Conservation (phyloP, 495 filamentous ascomycete species). For the Patellaria atrata region DNA sequence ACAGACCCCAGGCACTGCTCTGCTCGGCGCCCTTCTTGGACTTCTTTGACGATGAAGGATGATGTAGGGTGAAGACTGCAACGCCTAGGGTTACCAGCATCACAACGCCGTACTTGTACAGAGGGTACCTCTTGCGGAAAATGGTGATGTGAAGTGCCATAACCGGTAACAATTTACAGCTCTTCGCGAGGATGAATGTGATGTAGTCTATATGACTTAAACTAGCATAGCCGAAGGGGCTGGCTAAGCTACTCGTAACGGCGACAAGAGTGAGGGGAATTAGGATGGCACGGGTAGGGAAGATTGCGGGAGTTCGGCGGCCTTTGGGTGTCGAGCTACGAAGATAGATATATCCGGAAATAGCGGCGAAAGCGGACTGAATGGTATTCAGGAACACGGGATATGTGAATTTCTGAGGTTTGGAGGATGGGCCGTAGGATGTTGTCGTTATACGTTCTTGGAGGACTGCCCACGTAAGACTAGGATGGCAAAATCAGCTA, state of each 20-base stretch:
- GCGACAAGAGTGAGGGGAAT: slow-evolving; percentile 73
- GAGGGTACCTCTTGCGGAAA: slow-evolving; percentile 77
- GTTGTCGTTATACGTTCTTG: slow-evolving; percentile 97
- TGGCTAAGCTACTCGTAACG: slow-evolving; percentile 72
- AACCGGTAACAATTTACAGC: slow-evolving; percentile 92
- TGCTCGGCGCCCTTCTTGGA: slow-evolving; percentile 33
- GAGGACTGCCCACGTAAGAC: slow-evolving; percentile 86
- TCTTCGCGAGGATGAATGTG: slow-evolving; percentile 95
- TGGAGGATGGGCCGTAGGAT: slow-evolving; percentile 48
- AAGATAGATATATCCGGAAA: slow-evolving; percentile 72
- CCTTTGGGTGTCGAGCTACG: slow-evolving; percentile 43
- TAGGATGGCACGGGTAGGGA: slow-evolving; percentile 60
- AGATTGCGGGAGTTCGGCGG: slow-evolving; percentile 44
- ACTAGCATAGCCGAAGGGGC: slow-evolving; percentile 87
- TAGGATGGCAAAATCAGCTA: slow-evolving; percentile 23
- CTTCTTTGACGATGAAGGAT: slow-evolving; percentile 59
- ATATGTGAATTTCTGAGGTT: slow-evolving; percentile 66
- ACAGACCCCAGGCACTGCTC: slow-evolving; percentile 55
- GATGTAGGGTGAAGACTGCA: slow-evolving; percentile 83
- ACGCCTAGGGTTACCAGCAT: slow-evolving; percentile 80
- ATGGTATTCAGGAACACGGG: slow-evolving; percentile 91
- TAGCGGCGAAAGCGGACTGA: slow-evolving; percentile 78
- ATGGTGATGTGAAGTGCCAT: slow-evolving; percentile 92
- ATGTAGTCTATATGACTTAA: slow-evolving; percentile 96
- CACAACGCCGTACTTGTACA: slow-evolving; percentile 95